phyloP scores from a whole-genome alignment of 2,329 filamentous ascomycete genomes.

The Fusarium foetens region DNA sequence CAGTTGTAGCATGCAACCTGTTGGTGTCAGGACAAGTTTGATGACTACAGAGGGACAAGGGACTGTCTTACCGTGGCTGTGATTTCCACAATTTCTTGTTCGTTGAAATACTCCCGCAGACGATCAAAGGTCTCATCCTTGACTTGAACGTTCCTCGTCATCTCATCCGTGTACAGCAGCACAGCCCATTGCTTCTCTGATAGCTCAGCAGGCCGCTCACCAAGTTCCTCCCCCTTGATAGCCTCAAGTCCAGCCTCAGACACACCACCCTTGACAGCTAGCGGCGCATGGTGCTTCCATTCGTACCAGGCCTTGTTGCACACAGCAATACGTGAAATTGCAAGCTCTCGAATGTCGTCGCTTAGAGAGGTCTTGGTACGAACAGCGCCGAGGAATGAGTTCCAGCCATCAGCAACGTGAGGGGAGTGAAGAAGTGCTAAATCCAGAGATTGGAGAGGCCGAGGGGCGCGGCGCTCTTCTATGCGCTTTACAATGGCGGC shows the following conservation, averaged over 20 bases:
- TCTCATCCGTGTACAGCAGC: constrained; percentile 80
- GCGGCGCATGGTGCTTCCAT: constrained; percentile 81
- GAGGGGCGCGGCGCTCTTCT: constrained; percentile 71
- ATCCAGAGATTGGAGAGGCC: constrained; percentile 79
- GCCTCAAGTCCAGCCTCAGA: constrained; percentile 59
- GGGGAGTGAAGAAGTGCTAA: constrained; percentile 79
- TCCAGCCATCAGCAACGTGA: constrained; percentile 80
- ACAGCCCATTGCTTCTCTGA: constrained; percentile 73
- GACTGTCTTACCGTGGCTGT: constrained; percentile 71
- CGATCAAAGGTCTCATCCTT: constrained; percentile 72
- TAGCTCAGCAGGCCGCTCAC: constrained; percentile 53
- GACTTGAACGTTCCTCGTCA: constrained; percentile 80
- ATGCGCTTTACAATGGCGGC: constrained; percentile 71
- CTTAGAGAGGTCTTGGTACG: constrained; percentile 63
- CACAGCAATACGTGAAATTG: constrained; percentile 83
- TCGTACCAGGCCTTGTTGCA: constrained; percentile 88
- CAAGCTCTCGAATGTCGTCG: constrained; percentile 75
- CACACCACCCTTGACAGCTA: constrained; percentile 69
- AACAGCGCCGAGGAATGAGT: constrained; percentile 72
- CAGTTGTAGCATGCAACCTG: constrained; percentile 81
- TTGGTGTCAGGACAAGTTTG: constrained; percentile 26
- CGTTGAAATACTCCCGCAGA: constrained; percentile 70
- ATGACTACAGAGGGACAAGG: neutral
- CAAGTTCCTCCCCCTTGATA: constrained; percentile 51
- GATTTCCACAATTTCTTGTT: constrained; percentile 82